phyloP scores from a whole-genome alignment of 331 rosid species.

The Arachis monticola region DNA sequence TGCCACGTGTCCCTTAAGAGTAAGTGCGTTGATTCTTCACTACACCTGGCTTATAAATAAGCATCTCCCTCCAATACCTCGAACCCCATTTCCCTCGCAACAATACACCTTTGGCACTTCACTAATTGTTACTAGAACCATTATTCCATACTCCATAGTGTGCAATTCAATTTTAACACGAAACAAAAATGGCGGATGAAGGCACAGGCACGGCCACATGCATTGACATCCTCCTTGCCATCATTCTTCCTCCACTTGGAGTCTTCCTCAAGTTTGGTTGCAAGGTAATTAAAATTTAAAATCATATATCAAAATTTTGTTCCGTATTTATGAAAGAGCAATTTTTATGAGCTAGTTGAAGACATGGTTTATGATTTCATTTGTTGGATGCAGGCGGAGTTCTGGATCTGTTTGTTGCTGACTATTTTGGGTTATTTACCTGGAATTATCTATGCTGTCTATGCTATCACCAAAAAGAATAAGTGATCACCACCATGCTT shows the following conservation, averaged over 20 bases:
- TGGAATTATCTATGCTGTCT: slow-evolving; percentile 86
- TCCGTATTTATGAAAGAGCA: not conserved
- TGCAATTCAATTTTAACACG: no score
- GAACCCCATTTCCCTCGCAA: not conserved
- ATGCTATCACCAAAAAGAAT: slow-evolving; percentile 59
- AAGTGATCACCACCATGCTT: slow-evolving; percentile 37
- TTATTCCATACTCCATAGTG: no score
- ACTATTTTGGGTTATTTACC: slow-evolving; percentile 77
- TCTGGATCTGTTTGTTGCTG: slow-evolving; percentile 86
- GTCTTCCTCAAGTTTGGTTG: slow-evolving; percentile 84
- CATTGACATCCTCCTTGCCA: slow-evolving; percentile 69
- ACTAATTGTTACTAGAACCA: no score
- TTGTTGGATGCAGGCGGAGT: slow-evolving; percentile 61
- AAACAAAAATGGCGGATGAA: slow-evolving; percentile 37
- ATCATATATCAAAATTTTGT: not conserved
- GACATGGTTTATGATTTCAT: not conserved
- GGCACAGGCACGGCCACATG: slow-evolving; percentile 44
- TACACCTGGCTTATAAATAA: slow-evolving; percentile 41
- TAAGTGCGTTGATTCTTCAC: not conserved
- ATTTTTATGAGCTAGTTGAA: not conserved
- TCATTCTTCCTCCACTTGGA: slow-evolving; percentile 82
- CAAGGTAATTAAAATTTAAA: not conserved
- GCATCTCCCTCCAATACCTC: not conserved
- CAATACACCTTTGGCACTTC: not conserved
- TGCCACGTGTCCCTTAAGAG: slow-evolving; percentile 34